Base-by-base conservation (phyloP, 805 yeast species). In the Saccharomyces eubayanus region DNA sequence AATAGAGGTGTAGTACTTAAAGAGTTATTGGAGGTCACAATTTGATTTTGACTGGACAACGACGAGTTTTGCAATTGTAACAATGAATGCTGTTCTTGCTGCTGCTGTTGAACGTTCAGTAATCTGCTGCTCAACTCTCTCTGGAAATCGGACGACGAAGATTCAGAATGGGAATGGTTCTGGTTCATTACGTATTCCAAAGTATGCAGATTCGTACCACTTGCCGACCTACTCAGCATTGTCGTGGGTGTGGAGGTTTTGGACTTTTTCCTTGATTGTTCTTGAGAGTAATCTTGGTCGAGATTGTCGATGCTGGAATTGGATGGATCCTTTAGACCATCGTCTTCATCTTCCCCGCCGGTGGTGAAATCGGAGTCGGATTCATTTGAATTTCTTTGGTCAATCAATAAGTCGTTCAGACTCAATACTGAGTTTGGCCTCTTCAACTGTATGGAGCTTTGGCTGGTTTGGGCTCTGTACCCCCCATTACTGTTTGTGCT, bases 221-320 rank as follows among this genome's bases (percentile, higher is more conserved):
- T 65, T n/a, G 58, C 51, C 14, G 64, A 59, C 40, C 69, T 59
- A 50, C 68, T 65, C 27, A 63, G 30, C 20, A 49, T 51, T 21
- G 56, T 47, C 2, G 62, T 61, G 11, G 70, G 70, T 3, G 68
- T 66, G 0, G 65, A 54, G 1, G 68, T 59, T 48, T 61, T 61
- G 11, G 70, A 66, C 48, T 58, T 66, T 53, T 66, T 64, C 46
- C 67, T 61, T 6, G 64, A 54, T 24, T 56, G 57, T 40, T 58
- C 63, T 36, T 58, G 57, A 27, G 58, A 50, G n/a, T 57, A 56
- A 31, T 61, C 61, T 21, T 54, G 56, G 27, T 58, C 61, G 21
- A 56, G 55, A 36, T 54, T 57, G 28, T 40, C 51, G 6, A 48
- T 51, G n/a, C 51, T 52, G 5, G 58, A 51, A 31, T 53, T 53